Conservation (phyloP, 495 filamentous ascomycete genomes). For the Neurospora terricola region DNA sequence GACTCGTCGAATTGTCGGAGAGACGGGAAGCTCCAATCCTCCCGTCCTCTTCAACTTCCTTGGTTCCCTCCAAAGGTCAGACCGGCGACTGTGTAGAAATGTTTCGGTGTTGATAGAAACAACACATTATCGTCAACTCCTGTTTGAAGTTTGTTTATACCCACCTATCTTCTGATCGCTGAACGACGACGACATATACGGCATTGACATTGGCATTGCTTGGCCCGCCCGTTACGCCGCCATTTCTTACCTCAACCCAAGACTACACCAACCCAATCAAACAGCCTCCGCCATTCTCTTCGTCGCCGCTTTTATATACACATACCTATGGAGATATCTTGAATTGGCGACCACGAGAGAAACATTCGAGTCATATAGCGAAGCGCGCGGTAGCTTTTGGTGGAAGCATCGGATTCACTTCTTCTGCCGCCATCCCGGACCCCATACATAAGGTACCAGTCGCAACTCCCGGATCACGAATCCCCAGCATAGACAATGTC, state of each 20-base stretch:
- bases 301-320: not conserved
- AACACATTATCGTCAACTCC: not conserved
- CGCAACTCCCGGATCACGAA: not conserved
- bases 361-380: not conserved
- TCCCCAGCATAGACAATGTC: conserved; percentile 9
- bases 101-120: not conserved
- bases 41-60: not conserved
- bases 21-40: not conserved
- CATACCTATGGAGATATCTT: not conserved
- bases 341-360: not conserved
- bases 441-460: not conserved
- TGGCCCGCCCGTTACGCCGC: not conserved
- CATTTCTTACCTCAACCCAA: not conserved
- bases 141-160: not conserved
- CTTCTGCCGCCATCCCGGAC: not conserved
- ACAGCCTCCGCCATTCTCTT: not conserved
- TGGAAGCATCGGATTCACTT: not conserved
- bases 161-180: not conserved
- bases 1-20: not conserved
- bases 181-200: not conserved
- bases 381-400: not conserved
- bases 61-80: not conserved
- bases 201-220: not conserved
- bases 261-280: not conserved
- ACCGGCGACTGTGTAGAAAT: not conserved